Evolutionary conservation across 2,329 filamentous ascomycete genomes (phyloP).

Genomic region (Claviceps spartinae): DNA sequence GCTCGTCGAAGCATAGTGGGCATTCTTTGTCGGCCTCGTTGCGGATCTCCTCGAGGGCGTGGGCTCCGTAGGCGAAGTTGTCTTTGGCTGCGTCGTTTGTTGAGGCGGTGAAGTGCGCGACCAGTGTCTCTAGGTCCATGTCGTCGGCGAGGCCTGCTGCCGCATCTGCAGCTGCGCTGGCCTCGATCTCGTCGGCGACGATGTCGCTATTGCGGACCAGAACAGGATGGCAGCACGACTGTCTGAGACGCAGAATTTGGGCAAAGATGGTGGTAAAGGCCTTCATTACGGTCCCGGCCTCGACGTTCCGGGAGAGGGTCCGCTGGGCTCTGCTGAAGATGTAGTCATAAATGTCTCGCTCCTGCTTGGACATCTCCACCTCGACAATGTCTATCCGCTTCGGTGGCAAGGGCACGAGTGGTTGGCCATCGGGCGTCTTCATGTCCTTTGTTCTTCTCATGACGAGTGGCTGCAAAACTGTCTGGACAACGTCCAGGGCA

Average conservation of each 20-base stretch:
- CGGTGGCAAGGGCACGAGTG: slow-evolving; percentile 66
- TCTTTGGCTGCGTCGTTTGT: slow-evolving; percentile 54
- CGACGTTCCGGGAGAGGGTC: slow-evolving; percentile 74
- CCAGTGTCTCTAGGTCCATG: slow-evolving; percentile 83
- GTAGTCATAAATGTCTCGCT: slow-evolving; percentile 84
- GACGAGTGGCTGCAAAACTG: slow-evolving; percentile 88
- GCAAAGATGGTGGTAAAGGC: slow-evolving; percentile 96
- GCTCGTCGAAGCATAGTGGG: slow-evolving; percentile 87
- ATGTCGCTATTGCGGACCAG: slow-evolving; percentile 76
- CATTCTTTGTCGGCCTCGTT: slow-evolving; percentile 82
- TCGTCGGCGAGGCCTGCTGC: slow-evolving; percentile 78
- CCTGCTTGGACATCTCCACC: slow-evolving; percentile 70
- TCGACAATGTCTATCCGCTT: slow-evolving; percentile 76
- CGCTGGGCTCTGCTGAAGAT: slow-evolving; percentile 74
- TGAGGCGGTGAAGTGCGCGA: slow-evolving; percentile 66
- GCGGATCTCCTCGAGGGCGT: slow-evolving; percentile 83
- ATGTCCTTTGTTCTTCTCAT: slow-evolving; percentile 93
- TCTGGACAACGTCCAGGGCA: slow-evolving; percentile 92
- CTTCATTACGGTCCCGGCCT: slow-evolving; percentile 86
- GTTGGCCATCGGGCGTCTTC: slow-evolving; percentile 73
- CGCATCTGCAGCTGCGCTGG: slow-evolving; percentile 58
- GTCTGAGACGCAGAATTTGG: slow-evolving; percentile 81
- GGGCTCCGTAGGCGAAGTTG: slow-evolving; percentile 55
- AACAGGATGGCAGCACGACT: slow-evolving; percentile 87
- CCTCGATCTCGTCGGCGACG: slow-evolving; percentile 78